phyloP scores from a whole-genome alignment of 2,329 filamentous ascomycete genomes.

The Tolypocladium nubicola region DNA sequence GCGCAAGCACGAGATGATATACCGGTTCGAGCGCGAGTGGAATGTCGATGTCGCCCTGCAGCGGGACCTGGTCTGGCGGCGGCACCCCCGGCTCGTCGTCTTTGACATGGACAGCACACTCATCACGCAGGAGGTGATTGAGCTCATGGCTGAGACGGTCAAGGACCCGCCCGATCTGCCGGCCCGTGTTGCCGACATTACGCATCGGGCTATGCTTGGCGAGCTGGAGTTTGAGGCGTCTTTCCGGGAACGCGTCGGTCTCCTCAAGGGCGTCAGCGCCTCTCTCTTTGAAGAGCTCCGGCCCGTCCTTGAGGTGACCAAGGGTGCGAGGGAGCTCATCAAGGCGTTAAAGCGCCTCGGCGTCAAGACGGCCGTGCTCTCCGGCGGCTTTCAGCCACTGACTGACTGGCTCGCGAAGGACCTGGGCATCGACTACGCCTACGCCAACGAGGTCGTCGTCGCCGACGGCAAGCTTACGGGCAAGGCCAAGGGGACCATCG shows the following conservation, averaged over 20 bases:
- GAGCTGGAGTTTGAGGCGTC: conserved; percentile 86
- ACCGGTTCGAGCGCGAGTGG: conserved; percentile 80
- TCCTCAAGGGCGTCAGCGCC: conserved; percentile 71
- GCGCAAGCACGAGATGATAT: conserved; percentile 70
- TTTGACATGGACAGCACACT: conserved; percentile 99
- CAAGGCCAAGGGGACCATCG: conserved; percentile 60
- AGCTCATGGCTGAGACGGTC: conserved; percentile 79
- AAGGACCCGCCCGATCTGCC: conserved; percentile 59
- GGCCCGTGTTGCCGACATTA: conserved; percentile 77
- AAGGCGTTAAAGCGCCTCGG: conserved; percentile 66
- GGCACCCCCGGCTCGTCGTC: conserved; percentile 76
- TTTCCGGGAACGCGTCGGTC: conserved; percentile 66
- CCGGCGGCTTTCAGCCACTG: conserved; percentile 83
- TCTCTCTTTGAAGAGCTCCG: conserved; percentile 72
- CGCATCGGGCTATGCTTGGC: conserved; percentile 87
- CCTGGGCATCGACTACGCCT: conserved; percentile 77
- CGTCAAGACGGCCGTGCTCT: conserved; percentile 80
- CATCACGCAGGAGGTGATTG: conserved; percentile 95
- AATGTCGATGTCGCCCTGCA: conserved; percentile 78
- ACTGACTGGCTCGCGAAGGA: conserved; percentile 75
- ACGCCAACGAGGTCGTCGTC: conserved; percentile 73
- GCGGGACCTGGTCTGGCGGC: conserved; percentile 59
- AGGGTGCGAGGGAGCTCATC: conserved; percentile 67
- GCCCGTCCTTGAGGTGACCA: conserved; percentile 66
- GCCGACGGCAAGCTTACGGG: conserved; percentile 56